Conservation (phyloP, 2,329 filamentous ascomycete genomes). For the Colletotrichum sp. region DNA sequence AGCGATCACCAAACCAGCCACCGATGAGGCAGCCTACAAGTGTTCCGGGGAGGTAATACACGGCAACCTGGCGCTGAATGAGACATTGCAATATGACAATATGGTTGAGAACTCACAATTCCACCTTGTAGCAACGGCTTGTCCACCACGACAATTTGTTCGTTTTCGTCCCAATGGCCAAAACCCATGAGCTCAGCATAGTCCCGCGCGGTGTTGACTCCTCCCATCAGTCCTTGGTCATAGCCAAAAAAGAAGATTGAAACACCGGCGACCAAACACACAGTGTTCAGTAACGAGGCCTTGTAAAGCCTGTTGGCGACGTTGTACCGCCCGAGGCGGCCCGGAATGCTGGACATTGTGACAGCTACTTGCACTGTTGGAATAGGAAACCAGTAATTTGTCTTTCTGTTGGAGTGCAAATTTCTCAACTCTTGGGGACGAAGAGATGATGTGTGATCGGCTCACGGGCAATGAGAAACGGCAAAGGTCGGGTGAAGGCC, state of each 20-base stretch:
- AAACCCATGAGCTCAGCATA: constrained; percentile 71
- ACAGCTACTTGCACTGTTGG: not conserved
- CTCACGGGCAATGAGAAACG: not conserved
- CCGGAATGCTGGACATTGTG: not conserved
- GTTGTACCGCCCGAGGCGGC: not conserved
- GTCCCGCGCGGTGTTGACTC: constrained; percentile 69
- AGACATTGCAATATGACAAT: constrained; percentile 40
- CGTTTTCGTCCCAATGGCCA: constrained; percentile 59
- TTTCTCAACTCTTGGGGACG: not conserved
- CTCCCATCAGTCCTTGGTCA: constrained; percentile 64
- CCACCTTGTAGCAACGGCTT: constrained; percentile 61
- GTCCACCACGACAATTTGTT: constrained; percentile 56
- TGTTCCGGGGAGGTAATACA: constrained; percentile 59
- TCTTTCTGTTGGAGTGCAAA: not conserved
- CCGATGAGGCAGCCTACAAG: constrained; percentile 68
- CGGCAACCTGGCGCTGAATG: constrained; percentile 19
- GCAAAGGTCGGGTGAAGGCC: not conserved
- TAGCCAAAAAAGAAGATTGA: constrained; percentile 74
- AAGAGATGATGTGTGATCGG: not conserved
- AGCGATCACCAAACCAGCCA: constrained; percentile 67
- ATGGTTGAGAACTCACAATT: constrained; percentile 57
- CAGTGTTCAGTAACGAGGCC: constrained; percentile 59
- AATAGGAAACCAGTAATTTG: not conserved
- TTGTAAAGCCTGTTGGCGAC: constrained; percentile 62
- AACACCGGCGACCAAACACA: constrained; percentile 68